These are phyloP conservation scores for Trichoderma reesei DNA, from an alignment of 495 filamentous ascomycete genomes.

Conservation along the genomic window DNA sequence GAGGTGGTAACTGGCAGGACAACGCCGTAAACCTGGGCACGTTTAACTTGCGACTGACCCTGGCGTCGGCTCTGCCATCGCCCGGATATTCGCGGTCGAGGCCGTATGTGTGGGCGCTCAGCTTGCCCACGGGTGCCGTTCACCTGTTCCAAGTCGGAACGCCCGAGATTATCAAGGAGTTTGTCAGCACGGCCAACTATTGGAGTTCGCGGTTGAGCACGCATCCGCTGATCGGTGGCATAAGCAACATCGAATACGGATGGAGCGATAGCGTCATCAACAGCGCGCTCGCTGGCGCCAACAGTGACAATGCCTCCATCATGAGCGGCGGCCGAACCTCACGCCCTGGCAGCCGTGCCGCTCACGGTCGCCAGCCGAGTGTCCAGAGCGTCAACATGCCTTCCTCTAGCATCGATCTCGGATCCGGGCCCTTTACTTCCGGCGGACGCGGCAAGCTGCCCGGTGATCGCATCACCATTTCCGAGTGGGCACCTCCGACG, in stretches of 20 bases:
- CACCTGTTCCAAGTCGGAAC: slow-evolving; percentile 98
- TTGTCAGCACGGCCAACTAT: slow-evolving; percentile 91
- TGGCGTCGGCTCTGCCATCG: slow-evolving; percentile 79
- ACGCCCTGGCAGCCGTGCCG: slow-evolving; percentile 35
- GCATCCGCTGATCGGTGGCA: slow-evolving; percentile 79
- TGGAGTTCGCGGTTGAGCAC: slow-evolving; percentile 93
- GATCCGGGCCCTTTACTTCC: slow-evolving; percentile 31
- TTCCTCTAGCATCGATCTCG: slow-evolving; percentile 24
- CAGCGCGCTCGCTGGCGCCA: slow-evolving; percentile 48
- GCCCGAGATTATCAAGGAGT: slow-evolving; percentile 87
- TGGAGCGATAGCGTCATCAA: slow-evolving; percentile 91
- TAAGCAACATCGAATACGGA: slow-evolving; percentile 96
- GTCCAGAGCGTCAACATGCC: not conserved
- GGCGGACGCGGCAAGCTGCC: slow-evolving; percentile 49
- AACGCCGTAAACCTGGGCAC: slow-evolving; percentile 80
- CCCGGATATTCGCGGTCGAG: slow-evolving; percentile 87
- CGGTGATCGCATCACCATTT: slow-evolving; percentile 75
- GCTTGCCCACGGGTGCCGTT: slow-evolving; percentile 82
- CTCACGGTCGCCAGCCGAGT: slow-evolving; percentile 12
- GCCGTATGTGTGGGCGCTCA: slow-evolving; percentile 93
- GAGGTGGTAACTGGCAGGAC: slow-evolving; percentile 94
- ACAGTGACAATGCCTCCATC: slow-evolving; percentile 29
- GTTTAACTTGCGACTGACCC: slow-evolving; percentile 84
- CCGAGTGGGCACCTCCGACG: slow-evolving; percentile 87
- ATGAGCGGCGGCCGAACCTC: slow-evolving; percentile 25